Percentiles rank a stretch among this genome's conserved stretches.
phyloP scores from a whole-genome alignment of 495 filamentous ascomycete species.

The Neurospora sp. region DNA sequence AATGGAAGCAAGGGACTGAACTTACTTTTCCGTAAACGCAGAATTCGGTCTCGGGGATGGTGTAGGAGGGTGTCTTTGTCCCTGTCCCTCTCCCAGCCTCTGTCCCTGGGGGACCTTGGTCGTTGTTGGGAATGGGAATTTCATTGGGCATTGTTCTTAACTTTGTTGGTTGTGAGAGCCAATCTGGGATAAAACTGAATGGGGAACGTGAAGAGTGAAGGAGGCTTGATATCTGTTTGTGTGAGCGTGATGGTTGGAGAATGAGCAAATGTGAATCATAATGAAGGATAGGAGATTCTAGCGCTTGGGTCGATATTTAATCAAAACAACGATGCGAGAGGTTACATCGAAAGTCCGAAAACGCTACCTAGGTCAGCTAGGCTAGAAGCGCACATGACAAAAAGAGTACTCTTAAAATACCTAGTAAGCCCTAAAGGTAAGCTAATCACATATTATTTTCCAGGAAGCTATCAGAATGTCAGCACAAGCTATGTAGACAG shows the following conservation, averaged over 20 bases:
- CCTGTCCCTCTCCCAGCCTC: too few species aligned
- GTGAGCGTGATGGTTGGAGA: too few species aligned
- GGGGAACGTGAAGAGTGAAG: too few species aligned
- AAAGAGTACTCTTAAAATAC: too few species aligned
- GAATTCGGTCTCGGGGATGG: conserved; percentile 6
- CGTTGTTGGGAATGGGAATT: neutral
- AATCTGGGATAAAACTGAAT: too few species aligned
- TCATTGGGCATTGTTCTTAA: neutral
- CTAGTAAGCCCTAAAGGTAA: too few species aligned
- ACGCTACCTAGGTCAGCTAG: too few species aligned
- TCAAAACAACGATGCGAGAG: neutral
- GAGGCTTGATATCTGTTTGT: neutral
- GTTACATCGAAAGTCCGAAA: neutral
- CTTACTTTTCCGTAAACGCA: conserved; percentile 6
- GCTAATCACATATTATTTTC: too few species aligned
- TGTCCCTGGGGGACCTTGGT: neutral
- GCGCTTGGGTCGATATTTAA: neutral
- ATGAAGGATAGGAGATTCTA: neutral
- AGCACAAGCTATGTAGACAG: neutral
- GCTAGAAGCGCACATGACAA: neutral
- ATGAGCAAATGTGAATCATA: neutral
- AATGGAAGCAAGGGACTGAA: neutral
- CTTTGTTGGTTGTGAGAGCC: neutral
- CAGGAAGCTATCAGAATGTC: too few species aligned
- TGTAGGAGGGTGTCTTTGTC: neutral